Evolutionary conservation across 139 green algal species (phyloP), one percentile per base, ranked within the genome.

Genomic region (Chlamydomonas eustigma): DNA sequence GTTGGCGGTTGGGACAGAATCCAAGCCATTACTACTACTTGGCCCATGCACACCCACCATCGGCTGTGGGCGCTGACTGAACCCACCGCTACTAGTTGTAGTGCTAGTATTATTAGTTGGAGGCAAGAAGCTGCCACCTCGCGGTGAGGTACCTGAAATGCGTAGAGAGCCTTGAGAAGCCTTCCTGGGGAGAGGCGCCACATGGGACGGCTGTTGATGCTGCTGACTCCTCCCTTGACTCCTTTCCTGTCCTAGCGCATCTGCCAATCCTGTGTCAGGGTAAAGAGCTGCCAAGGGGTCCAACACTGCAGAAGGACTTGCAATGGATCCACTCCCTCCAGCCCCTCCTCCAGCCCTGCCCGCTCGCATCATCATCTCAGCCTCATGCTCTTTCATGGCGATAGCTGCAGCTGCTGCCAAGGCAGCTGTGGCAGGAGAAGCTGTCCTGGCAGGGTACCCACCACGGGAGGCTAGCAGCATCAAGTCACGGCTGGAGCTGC

Each of bases 381-480:
- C 58, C 58, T 70, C 58, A 28, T 70, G 58, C 58, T 70, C 25
- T 28, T 70, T 70, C 58, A 70, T 70, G 25, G 58, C 58, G 6
- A 70, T 70, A 35, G 58, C 58, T 24, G 58, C 58, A 18, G 58
- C 58, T 6, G 58, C 58, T 24, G 58, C 58, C 25, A 70, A 28
- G 25, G 58, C 58, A 5, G 58, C 58, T 22, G 58, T 70, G 25
- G 58, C 58, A 18, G 58, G 58, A 22, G 58, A 70, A 24, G 58
- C 58, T 24, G 8, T 70, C 6, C 58, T 24, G 25, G 25, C 58
- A 8, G 58, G 58, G 28, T 70, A 58, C 44, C 44, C 44, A 12
- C 44, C 44, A 28, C 58, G 58, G 34, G 58, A 70, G 18, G 50
- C 50, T 6, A 70, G 18, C 44, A 58, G 12, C 44, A 58, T 58